These are phyloP conservation scores for Sarocladiaceae sp. DNA, from an alignment of 2,329 filamentous ascomycete genomes.

Conservation along the genomic window DNA sequence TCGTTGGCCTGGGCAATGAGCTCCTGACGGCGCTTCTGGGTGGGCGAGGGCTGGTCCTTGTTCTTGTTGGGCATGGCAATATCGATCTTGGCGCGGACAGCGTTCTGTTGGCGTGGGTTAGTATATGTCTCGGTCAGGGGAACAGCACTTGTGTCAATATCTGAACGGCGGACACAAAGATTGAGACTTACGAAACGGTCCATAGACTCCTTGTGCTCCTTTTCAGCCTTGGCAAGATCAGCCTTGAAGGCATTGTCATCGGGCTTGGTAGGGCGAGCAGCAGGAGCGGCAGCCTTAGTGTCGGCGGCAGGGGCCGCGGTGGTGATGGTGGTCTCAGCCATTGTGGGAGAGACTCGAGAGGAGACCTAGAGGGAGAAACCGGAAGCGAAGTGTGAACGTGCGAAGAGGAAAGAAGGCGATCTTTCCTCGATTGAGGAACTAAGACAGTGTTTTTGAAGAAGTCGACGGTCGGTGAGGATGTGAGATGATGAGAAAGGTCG, in stretches of 20 bases:
- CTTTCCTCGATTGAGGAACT: conserved; percentile 1
- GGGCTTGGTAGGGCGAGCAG: conserved; percentile 71
- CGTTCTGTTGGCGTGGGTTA: conserved; percentile 53
- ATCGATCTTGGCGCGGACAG: conserved; percentile 83
- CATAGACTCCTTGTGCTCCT: conserved; percentile 74
- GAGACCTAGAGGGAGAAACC: conserved; percentile 14
- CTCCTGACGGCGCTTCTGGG: conserved; percentile 77
- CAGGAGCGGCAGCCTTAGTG: conserved; percentile 29
- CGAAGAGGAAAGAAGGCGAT: too few species aligned
- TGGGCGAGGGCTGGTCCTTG: conserved; percentile 74
- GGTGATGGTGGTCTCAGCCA: conserved; percentile 40
- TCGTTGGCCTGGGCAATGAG: conserved; percentile 74
- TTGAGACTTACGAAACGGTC: conserved; percentile 42
- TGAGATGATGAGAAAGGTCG: neutral
- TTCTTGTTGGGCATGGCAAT: conserved; percentile 65
- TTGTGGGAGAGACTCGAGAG: conserved; percentile 23
- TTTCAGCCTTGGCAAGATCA: conserved; percentile 73
- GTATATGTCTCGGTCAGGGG: conserved; percentile 7
- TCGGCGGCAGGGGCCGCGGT: conserved; percentile 32
- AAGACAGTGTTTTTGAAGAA: neutral
- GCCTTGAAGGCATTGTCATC: conserved; percentile 81
- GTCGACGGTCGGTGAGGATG: neutral
- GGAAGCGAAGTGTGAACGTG: conserved; percentile 9
- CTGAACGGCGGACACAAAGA: conserved; percentile 1
- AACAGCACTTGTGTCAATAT: neutral